Conservation (phyloP, 768 basidiomycete species). For the Strobilomyces dryophilus region DNA sequence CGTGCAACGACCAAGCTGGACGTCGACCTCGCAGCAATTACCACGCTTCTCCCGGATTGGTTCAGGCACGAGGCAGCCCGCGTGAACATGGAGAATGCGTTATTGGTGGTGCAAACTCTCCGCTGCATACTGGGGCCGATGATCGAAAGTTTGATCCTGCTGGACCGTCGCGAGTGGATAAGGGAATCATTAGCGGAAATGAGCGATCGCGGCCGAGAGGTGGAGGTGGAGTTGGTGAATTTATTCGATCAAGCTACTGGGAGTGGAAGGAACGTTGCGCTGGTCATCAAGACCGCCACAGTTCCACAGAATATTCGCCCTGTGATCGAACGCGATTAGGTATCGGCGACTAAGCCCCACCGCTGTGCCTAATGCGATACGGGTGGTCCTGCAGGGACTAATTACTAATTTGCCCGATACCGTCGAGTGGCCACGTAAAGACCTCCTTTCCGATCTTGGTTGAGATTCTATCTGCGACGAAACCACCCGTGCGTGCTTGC, state of each 20-base stretch:
- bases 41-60: conserved; percentile 18
- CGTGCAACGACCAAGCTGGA: conserved; percentile 27
- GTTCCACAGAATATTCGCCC: conserved; percentile 1
- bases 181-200: conserved; percentile 33
- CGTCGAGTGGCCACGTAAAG: conserved; percentile 40
- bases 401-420: conserved; percentile 11
- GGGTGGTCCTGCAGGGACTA: conserved; percentile 5
- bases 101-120: conserved; percentile 61
- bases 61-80: conserved; percentile 19
- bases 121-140: conserved; percentile 67
- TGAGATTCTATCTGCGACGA: conserved; percentile 51
- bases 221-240: conserved; percentile 50
- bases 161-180: conserved; percentile 62
- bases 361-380: conserved; percentile 5
- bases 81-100: conserved; percentile 33
- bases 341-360: conserved; percentile 6
- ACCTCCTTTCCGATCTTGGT: conserved; percentile 72
- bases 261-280: conserved; percentile 68
- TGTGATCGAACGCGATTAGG: conserved; percentile 2
- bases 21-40: conserved; percentile 14
- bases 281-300: conserved; percentile 43
- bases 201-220: conserved; percentile 15
- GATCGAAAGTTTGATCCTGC: conserved; percentile 60
- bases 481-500: conserved; percentile 41
- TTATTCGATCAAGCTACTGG: conserved; percentile 70